Conservation (phyloP, 805 yeast species). For the Candida gorgasii region DNA sequence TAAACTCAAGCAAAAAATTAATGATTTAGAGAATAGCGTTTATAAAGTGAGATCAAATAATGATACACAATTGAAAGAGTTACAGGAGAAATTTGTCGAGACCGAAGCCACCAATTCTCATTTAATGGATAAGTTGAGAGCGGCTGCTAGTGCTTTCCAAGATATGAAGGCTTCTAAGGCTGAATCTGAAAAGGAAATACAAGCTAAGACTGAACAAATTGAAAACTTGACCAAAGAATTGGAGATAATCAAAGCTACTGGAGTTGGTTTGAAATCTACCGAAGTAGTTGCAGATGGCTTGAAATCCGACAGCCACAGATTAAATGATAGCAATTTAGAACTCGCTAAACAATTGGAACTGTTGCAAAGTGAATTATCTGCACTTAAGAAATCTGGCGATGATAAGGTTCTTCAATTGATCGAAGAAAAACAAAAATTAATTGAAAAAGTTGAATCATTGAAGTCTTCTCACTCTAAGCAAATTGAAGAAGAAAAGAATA, state of each 20-base stretch:
- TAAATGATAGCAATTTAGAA: not conserved
- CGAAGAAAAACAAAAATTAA: conserved; percentile 5
- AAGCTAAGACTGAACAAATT: conserved; percentile 17
- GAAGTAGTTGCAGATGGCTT: conserved; percentile 7
- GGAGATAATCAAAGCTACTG: conserved; percentile 2
- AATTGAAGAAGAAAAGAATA: conserved; percentile 2
- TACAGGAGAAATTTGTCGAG: conserved; percentile 26
- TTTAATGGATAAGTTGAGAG: conserved; percentile 42
- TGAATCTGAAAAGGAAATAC: conserved; percentile 19
- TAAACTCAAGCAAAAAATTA: conserved; percentile 24
- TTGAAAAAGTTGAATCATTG: conserved; percentile 8
- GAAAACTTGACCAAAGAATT: conserved; percentile 10
- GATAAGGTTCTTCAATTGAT: not conserved
- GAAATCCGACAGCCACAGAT: conserved; percentile 2
- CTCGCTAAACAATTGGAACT: conserved; percentile 1
- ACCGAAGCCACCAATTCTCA: conserved; percentile 33
- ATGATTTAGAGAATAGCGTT: conserved; percentile 21
- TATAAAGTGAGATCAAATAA: conserved; percentile 21
- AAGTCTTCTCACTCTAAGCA: conserved; percentile 5
- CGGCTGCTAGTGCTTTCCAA: conserved; percentile 39
- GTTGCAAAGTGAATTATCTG: conserved; percentile 2
- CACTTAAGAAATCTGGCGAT: not conserved
- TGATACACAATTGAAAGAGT: conserved; percentile 18
- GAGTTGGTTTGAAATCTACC: conserved; percentile 3
- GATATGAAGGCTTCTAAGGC: conserved; percentile 25